These are phyloP conservation scores for Sporothrix pseudoabietina DNA, from an alignment of 2,329 filamentous ascomycete species.

Conservation along the genomic window DNA sequence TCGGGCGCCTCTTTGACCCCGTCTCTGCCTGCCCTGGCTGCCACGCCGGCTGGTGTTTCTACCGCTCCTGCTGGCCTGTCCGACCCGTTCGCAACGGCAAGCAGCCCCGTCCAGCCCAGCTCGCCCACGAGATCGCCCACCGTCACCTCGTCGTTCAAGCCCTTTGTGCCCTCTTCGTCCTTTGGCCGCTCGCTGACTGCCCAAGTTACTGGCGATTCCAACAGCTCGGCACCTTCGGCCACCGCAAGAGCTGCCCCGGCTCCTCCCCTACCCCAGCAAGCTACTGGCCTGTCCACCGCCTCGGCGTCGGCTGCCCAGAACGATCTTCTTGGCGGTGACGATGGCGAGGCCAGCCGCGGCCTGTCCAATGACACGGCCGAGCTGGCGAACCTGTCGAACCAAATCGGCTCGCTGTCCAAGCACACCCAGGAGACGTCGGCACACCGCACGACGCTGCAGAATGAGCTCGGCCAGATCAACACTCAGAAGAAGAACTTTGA, in stretches of 20 bases:
- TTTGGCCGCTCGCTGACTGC: constrained; percentile 83
- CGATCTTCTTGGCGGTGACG: constrained; percentile 87
- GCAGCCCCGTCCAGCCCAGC: constrained; percentile 51
- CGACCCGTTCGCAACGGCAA: constrained; percentile 64
- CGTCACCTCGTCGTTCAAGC: constrained; percentile 68
- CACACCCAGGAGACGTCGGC: constrained; percentile 93
- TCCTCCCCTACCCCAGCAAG: constrained; percentile 14
- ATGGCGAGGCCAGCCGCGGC: constrained; percentile 85
- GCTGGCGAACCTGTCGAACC: constrained; percentile 92
- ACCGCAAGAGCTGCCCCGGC: constrained; percentile 39
- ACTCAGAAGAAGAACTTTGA: constrained; percentile 94
- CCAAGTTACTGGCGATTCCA: constrained; percentile 70
- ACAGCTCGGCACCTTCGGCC: constrained; percentile 49
- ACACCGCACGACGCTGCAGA: constrained; percentile 77
- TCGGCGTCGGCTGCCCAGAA: constrained; percentile 49
- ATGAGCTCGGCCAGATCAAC: constrained; percentile 76
- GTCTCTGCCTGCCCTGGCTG: constrained; percentile 38
- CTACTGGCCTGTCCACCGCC: not conserved
- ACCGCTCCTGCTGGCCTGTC: constrained; percentile 60
- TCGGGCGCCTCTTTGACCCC: constrained; percentile 57
- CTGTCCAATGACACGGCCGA: constrained; percentile 88
- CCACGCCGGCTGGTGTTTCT: constrained; percentile 23
- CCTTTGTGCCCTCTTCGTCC: constrained; percentile 87
- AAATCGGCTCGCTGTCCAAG: constrained; percentile 84
- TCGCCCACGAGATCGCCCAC: constrained; percentile 57